Evolutionary conservation across 2,329 filamentous ascomycete genomes (phyloP).

Genomic region (Penicillium sp.): DNA sequence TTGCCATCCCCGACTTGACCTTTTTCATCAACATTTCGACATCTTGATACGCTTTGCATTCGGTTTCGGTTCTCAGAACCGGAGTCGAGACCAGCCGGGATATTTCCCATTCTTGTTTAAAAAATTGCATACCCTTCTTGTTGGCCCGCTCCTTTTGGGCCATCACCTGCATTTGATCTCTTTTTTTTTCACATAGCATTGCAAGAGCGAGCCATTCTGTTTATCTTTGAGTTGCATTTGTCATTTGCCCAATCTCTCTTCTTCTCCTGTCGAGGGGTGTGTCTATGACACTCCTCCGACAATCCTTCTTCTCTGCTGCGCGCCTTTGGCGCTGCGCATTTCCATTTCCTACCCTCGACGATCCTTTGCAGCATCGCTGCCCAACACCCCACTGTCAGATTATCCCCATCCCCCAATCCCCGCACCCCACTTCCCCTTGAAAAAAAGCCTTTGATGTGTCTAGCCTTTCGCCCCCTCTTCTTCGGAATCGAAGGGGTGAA

Average conservation of each 20-base stretch:
- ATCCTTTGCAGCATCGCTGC: conserved; percentile 20
- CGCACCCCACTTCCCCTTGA: conserved; percentile 3
- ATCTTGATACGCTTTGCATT: conserved; percentile 20
- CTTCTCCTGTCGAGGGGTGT: conserved; percentile 7
- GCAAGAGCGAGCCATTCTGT: conserved; percentile 42
- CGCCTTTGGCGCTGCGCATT: conserved; percentile 21
- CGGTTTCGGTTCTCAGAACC: conserved; percentile 15
- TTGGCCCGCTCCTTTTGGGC: conserved; percentile 27
- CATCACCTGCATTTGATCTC: conserved; percentile 32
- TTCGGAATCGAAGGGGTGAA: conserved; percentile 1
- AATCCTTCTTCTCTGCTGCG: conserved; percentile 17
- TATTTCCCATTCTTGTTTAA: conserved; percentile 23
- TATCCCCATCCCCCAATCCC: conserved; percentile 2
- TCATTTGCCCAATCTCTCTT: conserved; percentile 4
- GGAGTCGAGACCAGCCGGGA: conserved; percentile 18
- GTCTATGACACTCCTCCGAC: conserved; percentile 9
- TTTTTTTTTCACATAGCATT: conserved; percentile 41
- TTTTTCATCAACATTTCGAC: conserved; percentile 9
- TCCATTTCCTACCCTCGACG: conserved; percentile 18
- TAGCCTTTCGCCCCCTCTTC: conserved; percentile 6
- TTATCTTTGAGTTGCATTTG: conserved; percentile 19
- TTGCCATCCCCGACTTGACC: conserved; percentile 15
- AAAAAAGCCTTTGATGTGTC: conserved; percentile 25
- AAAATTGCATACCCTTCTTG: conserved; percentile 37
- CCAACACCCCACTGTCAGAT: conserved; percentile 1